Percentiles rank a stretch among this genome's conserved stretches.
Evolutionary conservation across 192 early-diverging fungal genomes (phyloP).

Genomic region (Geranomyces variabilis): DNA sequence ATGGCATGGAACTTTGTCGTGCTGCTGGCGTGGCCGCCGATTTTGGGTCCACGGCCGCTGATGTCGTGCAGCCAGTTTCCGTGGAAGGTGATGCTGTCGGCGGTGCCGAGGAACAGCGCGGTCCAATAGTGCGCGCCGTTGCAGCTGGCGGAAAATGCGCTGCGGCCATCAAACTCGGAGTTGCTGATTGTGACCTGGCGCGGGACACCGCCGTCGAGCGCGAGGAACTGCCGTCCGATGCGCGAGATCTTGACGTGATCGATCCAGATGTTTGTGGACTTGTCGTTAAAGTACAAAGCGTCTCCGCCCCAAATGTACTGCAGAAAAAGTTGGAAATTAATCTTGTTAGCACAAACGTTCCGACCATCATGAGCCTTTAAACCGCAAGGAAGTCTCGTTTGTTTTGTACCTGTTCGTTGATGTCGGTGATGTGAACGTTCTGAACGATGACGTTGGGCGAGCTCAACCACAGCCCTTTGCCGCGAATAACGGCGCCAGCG

Average conservation of each 20-base stretch:
- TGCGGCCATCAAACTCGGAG: conserved; percentile 9
- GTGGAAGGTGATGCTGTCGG: conserved; percentile 6
- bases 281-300: neutral
- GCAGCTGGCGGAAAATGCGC: neutral
- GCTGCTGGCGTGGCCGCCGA: neutral
- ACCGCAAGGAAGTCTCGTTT: too few species aligned
- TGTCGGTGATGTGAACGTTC: conserved; percentile 3
- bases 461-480: neutral
- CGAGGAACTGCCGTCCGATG: neutral
- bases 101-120: neutral
- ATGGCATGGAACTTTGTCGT: neutral
- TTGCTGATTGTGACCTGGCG: neutral
- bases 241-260: conserved; percentile 13
- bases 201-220: neutral
- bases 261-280: neutral
- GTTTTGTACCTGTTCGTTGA: too few species aligned
- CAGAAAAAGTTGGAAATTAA: too few species aligned
- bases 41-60: neutral
- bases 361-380: too few species aligned
- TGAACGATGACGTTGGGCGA: conserved; percentile 4
- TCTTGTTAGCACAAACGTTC: too few species aligned
- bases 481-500: neutral
- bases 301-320: conserved; percentile 10
- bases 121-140: conserved; percentile 9
- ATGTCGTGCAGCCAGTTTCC: conserved; percentile 3